These are phyloP conservation scores for Ormosia emarginata DNA, from an alignment of 306 rosid species.

Conservation along the genomic window DNA sequence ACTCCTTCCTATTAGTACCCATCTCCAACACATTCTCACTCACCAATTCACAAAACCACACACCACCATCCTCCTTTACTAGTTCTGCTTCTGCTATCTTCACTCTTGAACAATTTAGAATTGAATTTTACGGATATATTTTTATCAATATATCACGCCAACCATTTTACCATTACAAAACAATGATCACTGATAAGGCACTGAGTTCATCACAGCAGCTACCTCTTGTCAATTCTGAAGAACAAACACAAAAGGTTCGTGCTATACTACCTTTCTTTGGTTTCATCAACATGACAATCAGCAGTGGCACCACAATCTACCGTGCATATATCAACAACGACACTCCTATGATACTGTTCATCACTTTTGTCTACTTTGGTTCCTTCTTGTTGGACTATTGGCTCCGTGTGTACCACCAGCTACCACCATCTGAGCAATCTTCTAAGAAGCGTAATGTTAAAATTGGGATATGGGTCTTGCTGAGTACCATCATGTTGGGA, in stretches of 20 bases:
- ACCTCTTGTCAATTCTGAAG: not conserved
- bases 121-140: no score
- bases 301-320: constrained; percentile 3
- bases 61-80: no score
- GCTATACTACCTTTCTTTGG: not conserved
- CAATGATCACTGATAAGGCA: not conserved
- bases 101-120: no score
- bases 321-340: constrained; percentile 14
- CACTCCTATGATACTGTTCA: not conserved
- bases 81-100: no score
- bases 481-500: constrained; percentile 21
- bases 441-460: not conserved
- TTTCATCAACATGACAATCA: constrained; percentile 8
- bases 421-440: not conserved
- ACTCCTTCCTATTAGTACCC: no score
- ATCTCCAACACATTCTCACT: no score
- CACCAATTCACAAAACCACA: no score
- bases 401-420: not conserved
- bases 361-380: not conserved
- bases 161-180: not conserved
- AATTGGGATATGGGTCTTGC: constrained; percentile 23
- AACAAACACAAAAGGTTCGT: not conserved
- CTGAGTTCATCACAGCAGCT: not conserved
- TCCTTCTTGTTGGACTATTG: constrained; percentile 13
- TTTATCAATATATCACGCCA: not conserved